Conservation (phyloP, 129 eudicot species). For the Scalesia atractyloides region DNA sequence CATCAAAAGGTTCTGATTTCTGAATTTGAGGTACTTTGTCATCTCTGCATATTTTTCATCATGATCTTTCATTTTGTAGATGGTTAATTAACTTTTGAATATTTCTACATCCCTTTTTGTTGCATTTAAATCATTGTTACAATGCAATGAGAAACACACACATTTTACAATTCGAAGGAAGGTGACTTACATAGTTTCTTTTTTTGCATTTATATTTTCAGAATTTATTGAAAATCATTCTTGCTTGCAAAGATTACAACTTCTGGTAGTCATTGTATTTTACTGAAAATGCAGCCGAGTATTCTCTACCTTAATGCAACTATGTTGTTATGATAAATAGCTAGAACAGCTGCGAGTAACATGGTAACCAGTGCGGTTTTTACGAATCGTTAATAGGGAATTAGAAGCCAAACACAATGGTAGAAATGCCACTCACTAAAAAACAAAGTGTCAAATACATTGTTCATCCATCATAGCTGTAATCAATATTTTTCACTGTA, state of each 20-base stretch:
- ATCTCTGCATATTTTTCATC: conserved; percentile 24
- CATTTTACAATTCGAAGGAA: not conserved
- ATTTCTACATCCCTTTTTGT: not conserved
- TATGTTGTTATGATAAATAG: not conserved
- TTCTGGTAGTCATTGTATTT: not conserved
- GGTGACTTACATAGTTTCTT: not conserved
- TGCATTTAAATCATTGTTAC: not conserved
- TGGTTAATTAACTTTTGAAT: not conserved
- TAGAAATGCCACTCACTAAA: not conserved
- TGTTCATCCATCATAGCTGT: not conserved
- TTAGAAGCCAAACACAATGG: conserved; percentile 1
- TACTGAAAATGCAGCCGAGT: not conserved
- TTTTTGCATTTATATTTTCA: not conserved
- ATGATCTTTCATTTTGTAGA: conserved; percentile 10
- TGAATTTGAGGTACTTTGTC: conserved; percentile 31
- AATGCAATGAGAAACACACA: not conserved
- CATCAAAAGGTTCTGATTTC: conserved; percentile 17
- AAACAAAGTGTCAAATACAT: not conserved
- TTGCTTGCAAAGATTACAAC: not conserved
- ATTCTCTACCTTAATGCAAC: not conserved
- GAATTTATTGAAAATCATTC: not conserved
- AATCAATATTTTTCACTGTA: not conserved
- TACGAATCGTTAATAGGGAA: not conserved
- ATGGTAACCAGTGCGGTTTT: not conserved
- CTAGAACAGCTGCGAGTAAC: not conserved